Evolutionary conservation across 2,329 filamentous ascomycete species (phyloP), one percentile per base, ranked within the genome.

Genomic region (Sphaceloma murrayae): DNA sequence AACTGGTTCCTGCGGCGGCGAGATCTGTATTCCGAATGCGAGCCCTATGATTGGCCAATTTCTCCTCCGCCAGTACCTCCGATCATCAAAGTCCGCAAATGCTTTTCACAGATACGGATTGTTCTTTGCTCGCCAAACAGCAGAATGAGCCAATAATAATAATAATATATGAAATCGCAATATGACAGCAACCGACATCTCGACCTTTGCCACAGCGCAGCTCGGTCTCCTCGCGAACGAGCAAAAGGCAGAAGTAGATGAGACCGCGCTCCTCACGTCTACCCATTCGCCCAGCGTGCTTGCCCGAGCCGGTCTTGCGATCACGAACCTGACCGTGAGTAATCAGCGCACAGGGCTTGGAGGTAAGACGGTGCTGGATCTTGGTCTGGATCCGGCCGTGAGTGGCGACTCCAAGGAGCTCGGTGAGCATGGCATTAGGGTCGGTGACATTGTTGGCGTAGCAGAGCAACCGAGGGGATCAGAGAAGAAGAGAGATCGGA

Each of bases 321-420:
- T 91, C 54, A 77, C 78, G 11, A 89, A 88, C 62, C 75, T 96
- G 6, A 67, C 75, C 22, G 67, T 94, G 24, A 69, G 74, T 8
- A 80, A 82, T 13, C 83, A 84, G 58, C 80, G 88, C 21, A 98
- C 91, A 0, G 91, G 91, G 0, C 70, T 95, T 27, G 91, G 88
- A 11, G 91, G 91, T n/a, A 84, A 86, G 51, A 86, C 85, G 0
- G 82, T 98, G 1, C 67, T 95, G 3, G 88, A 95, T 61, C 77
- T 98, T 4, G 68, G 67, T 11, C 68, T 77, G 0, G 89, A 95
- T 56, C 65, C 75, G n/a, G 83, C 86, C 0, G 74, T 81, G 2
- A 70, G 74, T 3, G 62, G 58, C 33, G 60, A 58, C 14, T 60
- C 57, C 32, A 53, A 55, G 29, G 57, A 64, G 3, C 66, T 89